Percentiles rank a stretch among this genome's conserved stretches.
Evolutionary conservation across 441 rosid genomes (phyloP).

Genomic region (Hura crepitans): DNA sequence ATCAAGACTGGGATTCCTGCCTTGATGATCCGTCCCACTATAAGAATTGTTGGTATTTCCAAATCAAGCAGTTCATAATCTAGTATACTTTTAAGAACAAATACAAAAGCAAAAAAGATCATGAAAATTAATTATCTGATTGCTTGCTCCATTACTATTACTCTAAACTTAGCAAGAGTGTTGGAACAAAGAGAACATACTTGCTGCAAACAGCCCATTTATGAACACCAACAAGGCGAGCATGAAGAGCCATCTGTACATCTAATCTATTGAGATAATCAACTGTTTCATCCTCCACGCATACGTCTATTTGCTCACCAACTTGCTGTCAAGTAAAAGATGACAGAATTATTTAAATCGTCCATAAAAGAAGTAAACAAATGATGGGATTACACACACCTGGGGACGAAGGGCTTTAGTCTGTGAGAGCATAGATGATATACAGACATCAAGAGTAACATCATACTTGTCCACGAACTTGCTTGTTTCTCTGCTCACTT

Average conservation of each 20-base stretch:
- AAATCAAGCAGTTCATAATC: conserved; percentile 69
- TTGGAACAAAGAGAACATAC: conserved; percentile 39
- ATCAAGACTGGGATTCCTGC: conserved; percentile 78
- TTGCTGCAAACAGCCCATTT: conserved; percentile 88
- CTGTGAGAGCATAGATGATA: conserved; percentile 78
- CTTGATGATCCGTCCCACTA: conserved; percentile 54
- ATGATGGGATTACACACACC: conserved; percentile 34
- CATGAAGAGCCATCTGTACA: conserved; percentile 89
- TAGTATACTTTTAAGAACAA: conserved; percentile 48
- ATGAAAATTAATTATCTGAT: background rate
- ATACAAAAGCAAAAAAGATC: background rate
- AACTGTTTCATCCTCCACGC: conserved; percentile 90
- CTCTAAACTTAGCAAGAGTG: background rate
- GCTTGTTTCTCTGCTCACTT: conserved; percentile 80
- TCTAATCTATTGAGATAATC: conserved; percentile 80
- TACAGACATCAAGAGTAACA: conserved; percentile 92
- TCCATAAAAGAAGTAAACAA: background rate
- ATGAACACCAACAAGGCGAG: conserved; percentile 73
- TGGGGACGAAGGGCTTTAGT: conserved; percentile 66
- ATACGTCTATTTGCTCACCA: conserved; percentile 74
- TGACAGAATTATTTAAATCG: background rate
- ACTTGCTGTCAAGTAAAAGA: conserved; percentile 44
- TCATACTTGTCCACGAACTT: conserved; percentile 92
- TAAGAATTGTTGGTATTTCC: conserved; percentile 69
- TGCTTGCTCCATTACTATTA: background rate